These are phyloP conservation scores for Boletus reticulatus DNA, from an alignment of 768 basidiomycete genomes.

Conservation along the genomic window DNA sequence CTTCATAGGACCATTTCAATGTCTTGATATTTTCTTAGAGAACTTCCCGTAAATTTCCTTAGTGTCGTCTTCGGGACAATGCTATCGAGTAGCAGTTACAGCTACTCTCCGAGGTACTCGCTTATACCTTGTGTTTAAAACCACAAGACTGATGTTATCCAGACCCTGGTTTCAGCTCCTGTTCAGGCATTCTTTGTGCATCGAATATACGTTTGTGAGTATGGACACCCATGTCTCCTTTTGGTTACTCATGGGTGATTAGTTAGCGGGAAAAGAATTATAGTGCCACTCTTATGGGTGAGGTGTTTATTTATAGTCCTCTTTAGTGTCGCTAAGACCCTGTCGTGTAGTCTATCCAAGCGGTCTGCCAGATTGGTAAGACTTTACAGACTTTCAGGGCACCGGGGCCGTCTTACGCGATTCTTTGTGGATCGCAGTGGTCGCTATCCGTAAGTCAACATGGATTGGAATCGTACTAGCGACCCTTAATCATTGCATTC, in stretches of 20 bases:
- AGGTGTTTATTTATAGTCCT: background rate
- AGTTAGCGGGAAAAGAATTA: background rate
- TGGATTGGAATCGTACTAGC: too few species aligned
- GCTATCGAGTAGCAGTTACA: background rate
- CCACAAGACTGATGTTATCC: background rate
- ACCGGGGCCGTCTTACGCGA: too few species aligned
- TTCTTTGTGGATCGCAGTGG: too few species aligned
- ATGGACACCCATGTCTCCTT: background rate
- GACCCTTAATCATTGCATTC: too few species aligned
- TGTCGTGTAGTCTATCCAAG: background rate
- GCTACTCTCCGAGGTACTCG: background rate
- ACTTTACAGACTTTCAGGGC: too few species aligned
- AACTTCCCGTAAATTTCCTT: constrained; percentile 1
- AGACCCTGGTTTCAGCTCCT: background rate
- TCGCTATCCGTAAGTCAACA: too few species aligned
- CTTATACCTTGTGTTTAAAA: background rate
- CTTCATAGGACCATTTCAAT: background rate
- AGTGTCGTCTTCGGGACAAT: background rate
- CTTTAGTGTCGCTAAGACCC: background rate
- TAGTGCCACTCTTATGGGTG: background rate
- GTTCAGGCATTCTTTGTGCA: background rate
- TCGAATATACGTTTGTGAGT: background rate
- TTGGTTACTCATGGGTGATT: background rate
- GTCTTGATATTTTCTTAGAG: background rate
- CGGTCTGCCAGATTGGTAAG: background rate